Base-by-base conservation (phyloP, 768 basidiomycete genomes). In the Epithele typhae region DNA sequence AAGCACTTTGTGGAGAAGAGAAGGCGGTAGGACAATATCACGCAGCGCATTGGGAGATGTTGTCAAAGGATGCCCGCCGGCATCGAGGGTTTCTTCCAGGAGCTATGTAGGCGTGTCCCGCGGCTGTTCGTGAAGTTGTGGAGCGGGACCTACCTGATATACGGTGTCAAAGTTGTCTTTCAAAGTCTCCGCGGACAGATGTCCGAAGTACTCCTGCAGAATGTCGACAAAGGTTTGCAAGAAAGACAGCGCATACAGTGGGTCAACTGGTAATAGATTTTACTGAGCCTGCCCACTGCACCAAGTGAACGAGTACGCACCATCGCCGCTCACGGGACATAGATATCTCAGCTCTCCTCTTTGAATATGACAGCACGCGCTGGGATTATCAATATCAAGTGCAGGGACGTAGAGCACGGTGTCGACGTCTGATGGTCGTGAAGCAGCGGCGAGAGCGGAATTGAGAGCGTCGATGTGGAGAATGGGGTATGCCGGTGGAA, bases 91-190 rank as follows among this genome's bases (percentile, higher is more conserved):
- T 67, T 98, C 94, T 68, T 95, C 94, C 24, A 96, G 76, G 15
- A 98, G 79, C 89, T 94, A 36, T n/a, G 17, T 17, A 8, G 17
- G 8, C 18, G n/a, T 36, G 35, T 14, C n/a, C 35, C 7, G 6
- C 35, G 6, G 18, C 7, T 6, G 35, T 36, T 8, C 12, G 35
- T 36, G 35, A 36, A 36, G 9, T 8, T 8, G 35, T 19, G 8
- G 27, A 7, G 7, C 9, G 18, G 18, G n/a, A 51, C 77, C 21
- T 52, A 88, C 92, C 74, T 95, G 93, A 60, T 97, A 95, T 6
- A 96, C 92, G 21, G 91, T 80, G 59, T 97, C 94, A 64, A 96
- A 95, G 64, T 95, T 90, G 50, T 96, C 92, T 57, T 82, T 88
- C 54, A 97, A 67, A 2, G 80, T 83, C 5, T 79, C 76, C 21